phyloP scores from a whole-genome alignment of 768 basidiomycete species.

The Termitomyces bulborhizus region DNA sequence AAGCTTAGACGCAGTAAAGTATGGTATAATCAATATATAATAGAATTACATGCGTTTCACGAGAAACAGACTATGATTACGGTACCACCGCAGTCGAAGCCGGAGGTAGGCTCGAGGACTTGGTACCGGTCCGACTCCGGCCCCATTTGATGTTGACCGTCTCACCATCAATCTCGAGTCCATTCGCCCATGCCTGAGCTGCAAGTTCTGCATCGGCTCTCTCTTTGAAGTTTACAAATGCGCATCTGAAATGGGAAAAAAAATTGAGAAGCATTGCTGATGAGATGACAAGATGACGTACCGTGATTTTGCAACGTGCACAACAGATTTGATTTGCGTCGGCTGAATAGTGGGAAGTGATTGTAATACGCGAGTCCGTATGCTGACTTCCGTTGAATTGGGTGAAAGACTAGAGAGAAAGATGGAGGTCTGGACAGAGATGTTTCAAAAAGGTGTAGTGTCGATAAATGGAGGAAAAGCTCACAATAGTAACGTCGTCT shows the following conservation, averaged over 20 bases:
- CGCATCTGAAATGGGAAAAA: slow-evolving; percentile 50
- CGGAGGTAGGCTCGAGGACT: slow-evolving; percentile 21
- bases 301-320: slow-evolving; percentile 80
- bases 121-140: slow-evolving; percentile 48
- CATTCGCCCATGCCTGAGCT: slow-evolving; percentile 86
- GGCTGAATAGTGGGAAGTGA: slow-evolving; percentile 62
- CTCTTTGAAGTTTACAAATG: slow-evolving; percentile 91
- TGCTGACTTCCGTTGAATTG: slow-evolving; percentile 61
- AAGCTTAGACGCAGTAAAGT: background rate
- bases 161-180: slow-evolving; percentile 80
- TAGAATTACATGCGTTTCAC: background rate
- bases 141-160: slow-evolving; percentile 84
- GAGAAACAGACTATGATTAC: background rate
- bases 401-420: slow-evolving; percentile 75
- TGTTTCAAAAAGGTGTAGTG: background rate
- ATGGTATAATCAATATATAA: background rate
- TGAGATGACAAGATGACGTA: slow-evolving; percentile 21
- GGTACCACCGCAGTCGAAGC: slow-evolving; percentile 15
- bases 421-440: slow-evolving; percentile 61
- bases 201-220: slow-evolving; percentile 80
- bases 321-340: slow-evolving; percentile 71
- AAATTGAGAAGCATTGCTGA: background rate
- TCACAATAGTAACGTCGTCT: slow-evolving; percentile 78
- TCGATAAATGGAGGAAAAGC: slow-evolving; percentile 23
- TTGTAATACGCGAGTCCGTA: slow-evolving; percentile 66